Evolutionary conservation across 192 early-diverging fungal genomes (phyloP), one percentile per base, ranked within the genome.

Genomic region (Lobulomyces angularis): DNA sequence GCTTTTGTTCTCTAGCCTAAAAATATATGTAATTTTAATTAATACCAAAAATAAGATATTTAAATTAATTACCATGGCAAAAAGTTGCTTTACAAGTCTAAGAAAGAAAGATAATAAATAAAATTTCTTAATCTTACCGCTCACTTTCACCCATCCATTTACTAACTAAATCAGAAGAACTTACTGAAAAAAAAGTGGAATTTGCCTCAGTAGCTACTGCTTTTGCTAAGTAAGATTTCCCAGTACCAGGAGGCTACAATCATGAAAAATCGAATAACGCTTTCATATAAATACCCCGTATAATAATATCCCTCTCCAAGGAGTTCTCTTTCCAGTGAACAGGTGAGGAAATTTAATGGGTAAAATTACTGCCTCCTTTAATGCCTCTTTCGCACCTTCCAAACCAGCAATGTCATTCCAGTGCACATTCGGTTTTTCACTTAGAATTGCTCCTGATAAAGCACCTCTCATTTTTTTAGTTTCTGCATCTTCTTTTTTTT

Each of bases 131-230:
- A 40, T 32, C 38, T 35, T 44, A 70, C 80, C 85, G 64, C 59
- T 97, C 94, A 69, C 80, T 82, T 60, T 98, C 92, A 35, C 94
- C 92, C 83, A 98, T 95, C 90, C 90, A 98, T 68, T 95, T 98
- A 55, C 81, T 83, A n/a, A 98, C 92, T 37, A 98, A 67, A 62
- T 98, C 94, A 3, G 92, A 93, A 3, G 91, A 96, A 8, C 86
- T 90, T 16, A 98, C 84, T 9, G 90, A 85, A 43, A 96, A 94
- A 51, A 98, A 98, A 12, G 90, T 92, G 2, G 89, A 81, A 39
- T 89, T 77, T 27, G 92, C 89, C 53, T 98, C 94, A 0, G 94
- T 98, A 2, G 94, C 94, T 19, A 98, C 88, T 0, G 94, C 94
- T 53, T 96, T 96, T 25, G 92, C 94, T 17, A 98, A 61, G 51